Evolutionary conservation across 768 basidiomycete genomes (phyloP).

Genomic region (Calocybe cyanea): DNA sequence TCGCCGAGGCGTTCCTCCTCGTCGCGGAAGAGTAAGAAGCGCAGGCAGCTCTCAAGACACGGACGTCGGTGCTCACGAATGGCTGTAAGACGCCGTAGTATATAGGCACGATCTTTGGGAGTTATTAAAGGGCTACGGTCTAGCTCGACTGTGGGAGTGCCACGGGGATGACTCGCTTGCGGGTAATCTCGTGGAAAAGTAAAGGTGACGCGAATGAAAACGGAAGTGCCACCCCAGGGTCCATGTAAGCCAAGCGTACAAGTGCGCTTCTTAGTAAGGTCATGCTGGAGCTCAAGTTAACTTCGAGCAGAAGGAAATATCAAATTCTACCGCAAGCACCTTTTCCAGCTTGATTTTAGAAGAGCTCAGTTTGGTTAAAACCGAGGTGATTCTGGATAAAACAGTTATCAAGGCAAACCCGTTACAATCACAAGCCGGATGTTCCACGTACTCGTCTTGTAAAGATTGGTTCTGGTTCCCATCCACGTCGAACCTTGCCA

Average conservation of each 20-base stretch:
- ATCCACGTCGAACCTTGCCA: slow-evolving; percentile 24
- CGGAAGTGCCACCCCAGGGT: slow-evolving; percentile 86
- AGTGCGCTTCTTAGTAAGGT: slow-evolving; percentile 67
- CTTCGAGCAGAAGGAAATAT: neutral
- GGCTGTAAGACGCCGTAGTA: slow-evolving; percentile 70
- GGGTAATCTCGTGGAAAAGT: slow-evolving; percentile 86
- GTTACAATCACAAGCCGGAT: neutral
- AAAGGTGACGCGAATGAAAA: slow-evolving; percentile 86
- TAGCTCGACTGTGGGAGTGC: slow-evolving; percentile 73
- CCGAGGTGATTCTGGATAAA: slow-evolving; percentile 60
- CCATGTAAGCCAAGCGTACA: slow-evolving; percentile 86
- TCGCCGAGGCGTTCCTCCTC: slow-evolving; percentile 56
- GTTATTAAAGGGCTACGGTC: slow-evolving; percentile 82
- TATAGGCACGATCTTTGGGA: slow-evolving; percentile 69
- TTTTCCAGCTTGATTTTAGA: slow-evolving; percentile 85
- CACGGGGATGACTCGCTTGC: slow-evolving; percentile 52
- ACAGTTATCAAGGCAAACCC: neutral
- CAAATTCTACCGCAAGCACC: slow-evolving; percentile 33
- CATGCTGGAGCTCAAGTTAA: slow-evolving; percentile 40
- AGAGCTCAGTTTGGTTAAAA: slow-evolving; percentile 59
- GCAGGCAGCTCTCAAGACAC: slow-evolving; percentile 79
- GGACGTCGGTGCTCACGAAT: slow-evolving; percentile 74
- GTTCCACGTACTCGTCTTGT: slow-evolving; percentile 67
- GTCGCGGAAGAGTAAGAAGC: slow-evolving; percentile 72
- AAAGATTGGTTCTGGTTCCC: slow-evolving; percentile 38